Base-by-base conservation (phyloP, 2,329 filamentous ascomycete species). In the Ascochyta clinopodiicola region DNA sequence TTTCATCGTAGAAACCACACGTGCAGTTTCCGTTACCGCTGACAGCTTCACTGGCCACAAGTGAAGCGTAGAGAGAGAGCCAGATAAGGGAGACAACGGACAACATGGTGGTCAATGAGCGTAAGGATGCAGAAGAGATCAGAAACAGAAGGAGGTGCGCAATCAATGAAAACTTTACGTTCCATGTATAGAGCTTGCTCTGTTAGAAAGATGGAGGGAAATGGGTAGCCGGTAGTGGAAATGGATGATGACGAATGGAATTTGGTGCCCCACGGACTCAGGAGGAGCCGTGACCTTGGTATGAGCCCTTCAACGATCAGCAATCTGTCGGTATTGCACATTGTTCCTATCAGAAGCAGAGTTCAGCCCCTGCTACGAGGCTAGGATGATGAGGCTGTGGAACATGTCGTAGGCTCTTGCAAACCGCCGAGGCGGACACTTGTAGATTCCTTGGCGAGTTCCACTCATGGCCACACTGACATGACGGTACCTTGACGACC, bases 1-100 rank as follows among this genome's bases (percentile, higher is more conserved):
- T 54, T 1, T 63, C 54, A 57, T 82, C 79, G 52, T 75, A 74
- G 54, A 78, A 82, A 12, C 80, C 80, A 60, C 80, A 82, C 24
- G 73, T 70, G 57, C 80, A 82, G 51, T 75, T 70, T 9, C 56
- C 57, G n/a, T 60, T 42, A 10, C 48, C 59, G 25, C 57, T 57
- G 2, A 44, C 42, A 27, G 68, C 61, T 44, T 69, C 62, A 24
- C 66, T 63, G 38, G 56, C 54, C 22, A 48, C 55, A 40, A 55
- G 52, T 24, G 62, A 50, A 32, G 57, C 48, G 38, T 56, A 60
- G 22, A 63, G 35, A 36, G 69, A 46, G 48, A 62, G 29, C 36
- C 60, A 52, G 31, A 61, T 27, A 44, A 64, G 48, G 36, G 56
- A 42, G 37, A 35, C 43, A 9, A 54, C 37, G 27, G 29, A 42